Conservation (phyloP, 2,329 filamentous ascomycete species). For the Phaeosphaeriaceae sp. region DNA sequence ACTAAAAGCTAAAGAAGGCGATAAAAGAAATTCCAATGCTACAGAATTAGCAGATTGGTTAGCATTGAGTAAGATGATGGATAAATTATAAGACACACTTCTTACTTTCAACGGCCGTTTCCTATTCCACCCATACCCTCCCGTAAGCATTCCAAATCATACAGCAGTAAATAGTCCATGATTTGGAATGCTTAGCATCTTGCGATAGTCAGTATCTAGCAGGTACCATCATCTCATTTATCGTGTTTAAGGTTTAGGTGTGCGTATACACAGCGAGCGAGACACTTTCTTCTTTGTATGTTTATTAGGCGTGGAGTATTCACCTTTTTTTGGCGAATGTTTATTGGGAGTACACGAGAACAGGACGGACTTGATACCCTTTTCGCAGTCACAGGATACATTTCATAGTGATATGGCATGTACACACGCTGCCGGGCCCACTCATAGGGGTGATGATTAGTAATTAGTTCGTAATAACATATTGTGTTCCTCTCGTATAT, state of each 20-base stretch:
- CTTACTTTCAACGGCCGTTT: neutral
- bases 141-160: too few relatives aligned
- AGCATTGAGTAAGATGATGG: constrained; percentile 20
- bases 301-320: neutral
- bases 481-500: too few relatives aligned
- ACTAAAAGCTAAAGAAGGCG: constrained; percentile 6
- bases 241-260: too few relatives aligned
- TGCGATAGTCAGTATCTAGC: too few relatives aligned
- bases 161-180: neutral
- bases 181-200: neutral
- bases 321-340: neutral
- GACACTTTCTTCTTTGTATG: neutral
- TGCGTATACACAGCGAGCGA: neutral
- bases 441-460: too few relatives aligned
- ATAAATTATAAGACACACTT: constrained; percentile 6
- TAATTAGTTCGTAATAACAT: too few relatives aligned
- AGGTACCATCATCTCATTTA: too few relatives aligned
- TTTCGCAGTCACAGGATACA: neutral
- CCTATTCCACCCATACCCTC: too few relatives aligned
- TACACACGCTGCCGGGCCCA: too few relatives aligned
- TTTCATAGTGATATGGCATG: neutral
- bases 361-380: constrained; percentile 1
- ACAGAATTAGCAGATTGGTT: constrained; percentile 19
- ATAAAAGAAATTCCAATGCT: constrained; percentile 3
- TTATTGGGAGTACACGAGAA: neutral